phyloP scores from a whole-genome alignment of 176 grass and related monocot genomes.

The Metroxylon sagu region DNA sequence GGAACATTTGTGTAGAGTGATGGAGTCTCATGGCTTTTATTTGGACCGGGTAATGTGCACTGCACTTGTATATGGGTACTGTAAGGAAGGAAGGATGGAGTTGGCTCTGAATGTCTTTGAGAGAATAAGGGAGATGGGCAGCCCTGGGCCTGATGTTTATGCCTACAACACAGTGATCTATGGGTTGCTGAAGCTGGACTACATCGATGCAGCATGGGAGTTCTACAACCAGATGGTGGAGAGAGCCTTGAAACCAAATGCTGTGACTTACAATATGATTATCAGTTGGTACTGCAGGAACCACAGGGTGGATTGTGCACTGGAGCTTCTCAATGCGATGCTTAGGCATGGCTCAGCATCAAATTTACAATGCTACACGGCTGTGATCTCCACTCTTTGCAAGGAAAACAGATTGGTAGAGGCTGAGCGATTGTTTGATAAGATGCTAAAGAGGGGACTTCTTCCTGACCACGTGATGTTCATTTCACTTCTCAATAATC shows the following conservation, averaged over 20 bases:
- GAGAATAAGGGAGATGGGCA: slow-evolving; percentile 12
- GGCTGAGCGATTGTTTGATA: slow-evolving; percentile 19
- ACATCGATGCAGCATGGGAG: slow-evolving; percentile 7
- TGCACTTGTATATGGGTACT: not conserved
- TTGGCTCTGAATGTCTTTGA: slow-evolving; percentile 13
- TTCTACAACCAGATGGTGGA: slow-evolving; percentile 13
- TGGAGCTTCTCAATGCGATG: slow-evolving; percentile 11
- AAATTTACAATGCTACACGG: slow-evolving; percentile 12
- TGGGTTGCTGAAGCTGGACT: slow-evolving; percentile 6
- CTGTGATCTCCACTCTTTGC: slow-evolving; percentile 9
- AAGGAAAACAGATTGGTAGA: slow-evolving; percentile 13
- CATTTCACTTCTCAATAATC: slow-evolving; percentile 3
- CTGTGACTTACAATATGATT: slow-evolving; percentile 11
- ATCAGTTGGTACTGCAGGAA: slow-evolving; percentile 29
- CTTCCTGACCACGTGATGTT: slow-evolving; percentile 16
- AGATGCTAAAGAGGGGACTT: slow-evolving; percentile 7
- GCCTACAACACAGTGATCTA: slow-evolving; percentile 18
- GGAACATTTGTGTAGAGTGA: not conserved
- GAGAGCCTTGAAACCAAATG: slow-evolving; percentile 5
- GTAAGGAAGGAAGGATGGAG: slow-evolving; percentile 19
- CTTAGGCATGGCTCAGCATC: not conserved
- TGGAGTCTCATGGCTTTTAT: too few relatives aligned
- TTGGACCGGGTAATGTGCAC: too few relatives aligned
- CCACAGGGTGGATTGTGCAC: slow-evolving; percentile 15
- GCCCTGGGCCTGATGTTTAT: slow-evolving; percentile 18